Base-by-base conservation (phyloP, 2,329 filamentous ascomycete species). In the Curvularia hawaiiensis region DNA sequence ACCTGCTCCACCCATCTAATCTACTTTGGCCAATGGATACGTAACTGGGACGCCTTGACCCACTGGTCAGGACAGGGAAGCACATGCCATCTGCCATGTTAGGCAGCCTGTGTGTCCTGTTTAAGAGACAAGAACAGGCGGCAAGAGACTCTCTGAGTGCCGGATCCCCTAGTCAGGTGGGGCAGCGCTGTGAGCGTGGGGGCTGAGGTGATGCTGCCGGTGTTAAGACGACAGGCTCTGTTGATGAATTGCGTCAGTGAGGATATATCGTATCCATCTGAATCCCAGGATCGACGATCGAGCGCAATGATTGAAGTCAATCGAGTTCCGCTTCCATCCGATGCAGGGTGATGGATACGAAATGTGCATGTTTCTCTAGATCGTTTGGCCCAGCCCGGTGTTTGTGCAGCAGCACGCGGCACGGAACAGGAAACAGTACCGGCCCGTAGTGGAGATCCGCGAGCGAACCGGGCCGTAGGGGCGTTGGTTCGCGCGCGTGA, bases 11-110 rank as follows among this genome's bases (percentile, higher is more conserved):
- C 51, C 47, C 54, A 53, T 7, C 50, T 50, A 58, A 60, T 64
- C 47, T 64, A 62, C 41, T 24, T 22, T 30, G 22, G 24, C 60
- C 62, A 61, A 63, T 63, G 22, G 48, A 10, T 20, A 26, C 43
- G 7, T 40, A 22, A 6, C 31, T 3, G 30, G 24, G 18, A 46
- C 60, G 54, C 62, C 54, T 57, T 43, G 46, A 48, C 51, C 51
- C 60, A 48, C 62, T 33, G 22, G 31, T 48, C 52, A 33, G 48
- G 58, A 51, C 24, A 58, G 35, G 31, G 26, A 12, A 33, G 45
- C 54, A 41, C 52, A 40, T 50, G 51, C 50, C 44, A 52, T 49
- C 35, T 57, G 28, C 58, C 47, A 50, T 41, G 53, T 52, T 50
- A 56, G 58, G 58, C 50, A 44, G 43, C 51, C 50, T 35, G 16